Evolutionary conservation across 2,329 filamentous ascomycete species (phyloP).

Genomic region (Rachicladosporium sp.): DNA sequence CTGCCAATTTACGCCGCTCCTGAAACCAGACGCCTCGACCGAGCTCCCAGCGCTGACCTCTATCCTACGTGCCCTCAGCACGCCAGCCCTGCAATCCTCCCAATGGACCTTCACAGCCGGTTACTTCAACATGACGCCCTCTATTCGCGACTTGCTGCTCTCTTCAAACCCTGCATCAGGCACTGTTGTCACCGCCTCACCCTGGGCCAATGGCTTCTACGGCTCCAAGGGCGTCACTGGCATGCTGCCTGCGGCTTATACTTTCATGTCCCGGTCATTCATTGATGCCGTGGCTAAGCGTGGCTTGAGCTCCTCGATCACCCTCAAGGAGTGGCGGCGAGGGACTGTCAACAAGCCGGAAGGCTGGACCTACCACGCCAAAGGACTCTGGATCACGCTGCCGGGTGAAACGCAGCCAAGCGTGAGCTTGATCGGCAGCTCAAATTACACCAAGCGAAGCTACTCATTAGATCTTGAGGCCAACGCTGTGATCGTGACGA

Average conservation of each 20-base stretch:
- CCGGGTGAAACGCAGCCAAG: constrained; percentile 51
- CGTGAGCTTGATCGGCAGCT: constrained; percentile 76
- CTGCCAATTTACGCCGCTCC: constrained; percentile 74
- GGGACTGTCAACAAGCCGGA: constrained; percentile 69
- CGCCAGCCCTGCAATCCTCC: constrained; percentile 49
- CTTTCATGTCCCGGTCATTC: constrained; percentile 72
- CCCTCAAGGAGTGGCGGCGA: constrained; percentile 74
- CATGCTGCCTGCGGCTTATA: constrained; percentile 84
- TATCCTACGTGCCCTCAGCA: constrained; percentile 57
- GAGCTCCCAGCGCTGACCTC: constrained; percentile 72
- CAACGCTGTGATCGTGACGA: constrained; percentile 74
- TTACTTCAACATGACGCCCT: constrained; percentile 93
- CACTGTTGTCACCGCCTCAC: constrained; percentile 82
- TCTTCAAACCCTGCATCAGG: constrained; percentile 56
- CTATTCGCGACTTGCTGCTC: constrained; percentile 68
- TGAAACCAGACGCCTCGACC: constrained; percentile 69
- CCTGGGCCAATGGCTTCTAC: constrained; percentile 92
- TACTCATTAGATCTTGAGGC: constrained; percentile 88
- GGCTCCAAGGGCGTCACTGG: constrained; percentile 77
- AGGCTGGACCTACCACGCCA: constrained; percentile 97
- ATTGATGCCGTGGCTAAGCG: constrained; percentile 49
- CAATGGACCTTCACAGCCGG: constrained; percentile 95
- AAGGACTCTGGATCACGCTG: constrained; percentile 82
- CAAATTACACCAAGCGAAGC: constrained; percentile 89
- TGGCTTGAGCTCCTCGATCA: constrained; percentile 46